phyloP scores from a whole-genome alignment of 768 basidiomycete genomes.

The Mycena filopes region DNA sequence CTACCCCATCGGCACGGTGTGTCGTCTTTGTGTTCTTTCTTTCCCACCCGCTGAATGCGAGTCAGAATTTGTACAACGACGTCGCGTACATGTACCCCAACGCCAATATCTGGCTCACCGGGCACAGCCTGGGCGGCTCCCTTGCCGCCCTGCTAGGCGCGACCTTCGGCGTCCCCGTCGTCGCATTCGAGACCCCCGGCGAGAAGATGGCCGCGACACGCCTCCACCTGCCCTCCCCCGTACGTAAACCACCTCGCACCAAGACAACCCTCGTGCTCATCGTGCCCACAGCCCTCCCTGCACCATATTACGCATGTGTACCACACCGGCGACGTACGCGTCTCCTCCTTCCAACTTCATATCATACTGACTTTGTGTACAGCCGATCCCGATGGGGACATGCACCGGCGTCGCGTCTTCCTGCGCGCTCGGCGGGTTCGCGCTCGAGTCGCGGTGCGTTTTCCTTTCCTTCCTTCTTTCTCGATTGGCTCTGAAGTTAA shows the following conservation, averaged over 20 bases:
- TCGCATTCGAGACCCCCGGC: slow-evolving; percentile 88
- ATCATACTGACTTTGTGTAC: too few relatives aligned
- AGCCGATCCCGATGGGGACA: slow-evolving; percentile 87
- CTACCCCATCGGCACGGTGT: slow-evolving; percentile 85
- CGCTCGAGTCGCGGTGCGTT: slow-evolving; percentile 73
- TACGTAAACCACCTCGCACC: slow-evolving; percentile 46
- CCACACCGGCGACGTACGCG: slow-evolving; percentile 83
- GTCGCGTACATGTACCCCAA: slow-evolving; percentile 91
- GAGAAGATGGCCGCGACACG: slow-evolving; percentile 78
- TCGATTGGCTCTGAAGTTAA: background rate
- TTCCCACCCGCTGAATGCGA: background rate
- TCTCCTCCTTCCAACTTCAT: background rate
- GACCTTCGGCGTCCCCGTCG: slow-evolving; percentile 93
- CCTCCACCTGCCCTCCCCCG: slow-evolving; percentile 89
- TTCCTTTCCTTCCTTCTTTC: background rate
- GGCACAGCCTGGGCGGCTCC: slow-evolving; percentile 89
- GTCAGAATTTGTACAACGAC: slow-evolving; percentile 91
- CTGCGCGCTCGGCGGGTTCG: slow-evolving; percentile 76
- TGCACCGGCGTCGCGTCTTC: slow-evolving; percentile 76
- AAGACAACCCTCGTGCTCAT: background rate
- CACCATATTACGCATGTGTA: slow-evolving; percentile 89
- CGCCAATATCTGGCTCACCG: slow-evolving; percentile 89
- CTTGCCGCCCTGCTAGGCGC: slow-evolving; percentile 85
- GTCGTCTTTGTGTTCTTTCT: slow-evolving; percentile 38
- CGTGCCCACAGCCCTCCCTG: slow-evolving; percentile 64